phyloP scores from a whole-genome alignment of 2,329 filamentous ascomycete genomes.

The Aspergillus pseudotamarii region DNA sequence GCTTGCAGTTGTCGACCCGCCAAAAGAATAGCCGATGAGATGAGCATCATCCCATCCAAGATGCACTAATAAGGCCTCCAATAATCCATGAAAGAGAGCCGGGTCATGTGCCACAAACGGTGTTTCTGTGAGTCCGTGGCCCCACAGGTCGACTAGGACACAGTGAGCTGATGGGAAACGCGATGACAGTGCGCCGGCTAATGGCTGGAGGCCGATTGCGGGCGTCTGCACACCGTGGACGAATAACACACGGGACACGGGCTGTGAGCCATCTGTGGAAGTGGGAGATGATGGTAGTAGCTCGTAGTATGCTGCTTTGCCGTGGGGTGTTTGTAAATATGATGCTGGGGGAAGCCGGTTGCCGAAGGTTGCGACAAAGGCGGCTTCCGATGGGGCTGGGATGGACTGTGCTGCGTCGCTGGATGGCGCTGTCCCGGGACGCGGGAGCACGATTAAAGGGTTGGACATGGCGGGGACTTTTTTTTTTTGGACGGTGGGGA shows the following conservation, averaged over 20 bases:
- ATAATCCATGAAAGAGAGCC: conserved; percentile 46
- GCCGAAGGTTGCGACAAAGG: conserved; percentile 28
- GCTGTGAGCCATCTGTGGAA: background rate
- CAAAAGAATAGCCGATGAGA: conserved; percentile 56
- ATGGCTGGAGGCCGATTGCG: conserved; percentile 51
- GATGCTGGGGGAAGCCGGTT: conserved; percentile 22
- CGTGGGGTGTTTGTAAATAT: conserved; percentile 23
- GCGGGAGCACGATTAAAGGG: conserved; percentile 20
- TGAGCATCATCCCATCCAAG: conserved; percentile 49
- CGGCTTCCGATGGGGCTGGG: conserved; percentile 26
- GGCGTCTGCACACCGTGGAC: conserved; percentile 57
- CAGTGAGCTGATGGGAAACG: conserved; percentile 42
- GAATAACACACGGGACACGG: conserved; percentile 42
- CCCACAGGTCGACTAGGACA: conserved; percentile 55
- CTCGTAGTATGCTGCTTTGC: conserved; percentile 25
- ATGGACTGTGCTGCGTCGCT: conserved; percentile 12
- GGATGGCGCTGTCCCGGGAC: conserved; percentile 15
- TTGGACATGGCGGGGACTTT: conserved; percentile 13
- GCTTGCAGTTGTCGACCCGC: conserved; percentile 43
- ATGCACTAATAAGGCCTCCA: conserved; percentile 44
- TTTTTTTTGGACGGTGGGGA: background rate
- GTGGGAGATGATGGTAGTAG: conserved; percentile 6
- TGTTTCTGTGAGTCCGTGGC: conserved; percentile 56
- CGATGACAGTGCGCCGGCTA: conserved; percentile 41
- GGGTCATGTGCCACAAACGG: conserved; percentile 47